Base-by-base conservation (phyloP, 1,139 yeast genomes). In the Yamadazyma taylorii region DNA sequence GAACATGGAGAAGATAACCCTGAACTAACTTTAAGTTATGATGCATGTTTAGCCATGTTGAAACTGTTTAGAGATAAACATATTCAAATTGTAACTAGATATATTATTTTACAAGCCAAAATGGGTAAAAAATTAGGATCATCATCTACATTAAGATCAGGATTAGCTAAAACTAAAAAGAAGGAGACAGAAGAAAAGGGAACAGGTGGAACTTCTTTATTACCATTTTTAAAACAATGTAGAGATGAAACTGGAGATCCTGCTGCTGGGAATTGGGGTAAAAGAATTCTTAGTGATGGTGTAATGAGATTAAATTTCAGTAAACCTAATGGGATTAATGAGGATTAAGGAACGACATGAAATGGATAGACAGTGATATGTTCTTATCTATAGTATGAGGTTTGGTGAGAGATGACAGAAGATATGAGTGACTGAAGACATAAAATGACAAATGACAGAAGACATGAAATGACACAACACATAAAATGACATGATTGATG, bases 181-280 rank as follows among this genome's bases (percentile, higher is more conserved):
- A 69, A 71, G 36, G 63, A 61, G 11, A 60, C 43, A 5, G 81
- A 76, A 46, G 80, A 78, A 47, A 77, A 80, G 48, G 97, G 97
- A 8, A 90, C 97, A 1, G 97, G 97, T 12, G 97, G 97, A 30
- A 90, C 97, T 0, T 82, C 95, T 0, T 71, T 90, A 51, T 76
- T 90, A 43, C 96, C 96, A 22, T 90, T 90, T 64, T 74, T 90
- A 55, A 89, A 89, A 59, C 97, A 90, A 60, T 90, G 96, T 48
- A 79, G 97, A 58, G 97, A 90, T 62, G 97, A 90, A 59, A 90
- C 96, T 8, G 95, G 95, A 29, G 92, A 84, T 51, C 80, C 89
- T 6, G 95, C 96, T 17, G 95, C 95, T 26, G 92, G 95, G 40
- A 74, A 69, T 36, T 87, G 96, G 96, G 96, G 95, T 59, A 78